Conservation (phyloP, 2,329 filamentous ascomycete genomes). For the Myrmaecium sp. region DNA sequence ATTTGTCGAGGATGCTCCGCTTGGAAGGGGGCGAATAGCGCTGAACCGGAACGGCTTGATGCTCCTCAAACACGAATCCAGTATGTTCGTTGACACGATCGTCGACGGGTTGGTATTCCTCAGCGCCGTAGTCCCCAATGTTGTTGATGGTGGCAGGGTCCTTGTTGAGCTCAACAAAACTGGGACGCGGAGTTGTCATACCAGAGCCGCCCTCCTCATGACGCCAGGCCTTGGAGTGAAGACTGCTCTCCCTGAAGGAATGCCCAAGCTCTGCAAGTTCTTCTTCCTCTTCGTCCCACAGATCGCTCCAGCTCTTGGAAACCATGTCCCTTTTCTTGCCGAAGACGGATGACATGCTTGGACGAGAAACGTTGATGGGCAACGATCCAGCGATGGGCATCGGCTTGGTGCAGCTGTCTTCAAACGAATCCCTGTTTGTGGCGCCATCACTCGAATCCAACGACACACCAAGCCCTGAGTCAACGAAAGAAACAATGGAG, state of each 20-base stretch:
- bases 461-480: constrained; percentile 66
- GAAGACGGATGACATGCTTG: constrained; percentile 64
- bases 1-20: constrained; percentile 43
- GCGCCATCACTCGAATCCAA: constrained; percentile 52
- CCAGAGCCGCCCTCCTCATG: constrained; percentile 24
- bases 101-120: constrained; percentile 25
- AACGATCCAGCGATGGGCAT: constrained; percentile 68
- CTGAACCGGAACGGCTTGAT: constrained; percentile 20
- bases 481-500: constrained; percentile 67
- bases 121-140: constrained; percentile 5
- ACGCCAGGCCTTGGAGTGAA: constrained; percentile 12
- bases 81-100: constrained; percentile 51
- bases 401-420: constrained; percentile 46
- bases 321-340: constrained; percentile 60
- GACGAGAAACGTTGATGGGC: constrained; percentile 42
- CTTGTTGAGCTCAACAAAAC: constrained; percentile 37
- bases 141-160: constrained; percentile 36
- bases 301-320: constrained; percentile 98
- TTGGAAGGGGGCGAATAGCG: constrained; percentile 53
- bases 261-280: constrained; percentile 47
- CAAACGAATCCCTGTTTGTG: constrained; percentile 17
- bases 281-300: constrained; percentile 95
- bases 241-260: constrained; percentile 14
- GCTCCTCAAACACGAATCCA: constrained; percentile 58
- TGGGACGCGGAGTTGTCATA: constrained; percentile 32